Conservation (phyloP, 768 basidiomycete genomes). For the Boletus speciosus region DNA sequence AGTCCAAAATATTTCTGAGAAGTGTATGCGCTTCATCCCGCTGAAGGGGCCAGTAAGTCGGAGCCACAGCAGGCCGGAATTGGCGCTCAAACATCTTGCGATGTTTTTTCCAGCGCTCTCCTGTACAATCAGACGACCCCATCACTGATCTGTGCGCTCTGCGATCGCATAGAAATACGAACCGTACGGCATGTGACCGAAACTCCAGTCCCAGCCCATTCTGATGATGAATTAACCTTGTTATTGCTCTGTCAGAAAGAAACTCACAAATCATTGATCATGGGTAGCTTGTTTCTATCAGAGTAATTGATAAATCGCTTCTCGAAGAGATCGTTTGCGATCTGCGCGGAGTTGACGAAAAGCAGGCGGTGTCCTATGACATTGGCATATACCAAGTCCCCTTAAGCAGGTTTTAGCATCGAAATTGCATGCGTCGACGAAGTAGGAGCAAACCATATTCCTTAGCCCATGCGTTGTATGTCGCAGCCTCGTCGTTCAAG, state of each 20-base stretch:
- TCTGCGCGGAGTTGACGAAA: conserved; percentile 45
- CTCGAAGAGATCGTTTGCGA: conserved; percentile 53
- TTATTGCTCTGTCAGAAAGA: neutral
- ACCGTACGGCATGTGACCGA: conserved; percentile 55
- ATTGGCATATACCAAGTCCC: conserved; percentile 52
- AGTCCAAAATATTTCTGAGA: conserved; percentile 41
- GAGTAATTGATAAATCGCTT: conserved; percentile 56
- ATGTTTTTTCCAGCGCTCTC: conserved; percentile 50
- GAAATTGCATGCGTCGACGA: neutral
- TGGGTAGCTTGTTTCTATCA: conserved; percentile 43
- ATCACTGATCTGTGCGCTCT: neutral
- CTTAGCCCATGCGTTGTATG: conserved; percentile 43
- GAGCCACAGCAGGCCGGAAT: conserved; percentile 43
- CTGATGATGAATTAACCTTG: conserved; percentile 29
- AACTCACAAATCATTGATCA: conserved; percentile 50
- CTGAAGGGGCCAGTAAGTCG: conserved; percentile 44
- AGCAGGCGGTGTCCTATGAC: conserved; percentile 48
- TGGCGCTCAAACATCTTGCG: conserved; percentile 51
- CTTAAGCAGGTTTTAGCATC: conserved; percentile 18
- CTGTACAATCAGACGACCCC: conserved; percentile 24
- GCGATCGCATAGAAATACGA: conserved; percentile 5
- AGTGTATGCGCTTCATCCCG: conserved; percentile 44
- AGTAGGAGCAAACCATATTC: conserved; percentile 29
- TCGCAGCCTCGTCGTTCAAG: conserved; percentile 33
- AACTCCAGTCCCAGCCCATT: conserved; percentile 48